These are phyloP conservation scores for Yamadazyma siamensis DNA, from an alignment of 1,139 yeast genomes.

Conservation along the genomic window DNA sequence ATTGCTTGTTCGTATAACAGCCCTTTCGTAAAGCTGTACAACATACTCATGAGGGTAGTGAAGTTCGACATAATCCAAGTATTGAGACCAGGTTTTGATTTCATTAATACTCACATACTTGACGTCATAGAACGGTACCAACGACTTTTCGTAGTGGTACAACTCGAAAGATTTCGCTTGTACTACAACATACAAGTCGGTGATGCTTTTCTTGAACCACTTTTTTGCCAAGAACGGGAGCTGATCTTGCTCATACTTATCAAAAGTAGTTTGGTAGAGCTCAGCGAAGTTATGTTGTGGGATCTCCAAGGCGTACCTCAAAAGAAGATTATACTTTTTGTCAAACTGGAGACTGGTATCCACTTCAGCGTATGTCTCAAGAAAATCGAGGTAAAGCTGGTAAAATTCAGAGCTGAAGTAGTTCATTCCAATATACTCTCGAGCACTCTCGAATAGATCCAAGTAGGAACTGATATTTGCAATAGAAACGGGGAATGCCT, in stretches of 20 bases:
- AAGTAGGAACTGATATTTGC: conserved; percentile 25
- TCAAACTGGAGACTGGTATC: conserved; percentile 28
- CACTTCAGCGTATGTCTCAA: conserved; percentile 32
- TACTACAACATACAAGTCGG: conserved; percentile 56
- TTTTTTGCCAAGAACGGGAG: conserved; percentile 18
- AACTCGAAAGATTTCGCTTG: conserved; percentile 59
- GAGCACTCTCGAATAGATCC: conserved; percentile 57
- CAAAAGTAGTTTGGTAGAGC: conserved; percentile 41
- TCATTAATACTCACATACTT: conserved; percentile 41
- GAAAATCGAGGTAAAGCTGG: conserved; percentile 61
- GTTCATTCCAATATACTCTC: conserved; percentile 64
- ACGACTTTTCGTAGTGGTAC: conserved; percentile 58
- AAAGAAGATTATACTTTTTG: conserved; percentile 41
- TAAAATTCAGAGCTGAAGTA: conserved; percentile 75
- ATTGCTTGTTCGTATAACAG: conserved; percentile 49
- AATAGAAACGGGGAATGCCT: conserved; percentile 24
- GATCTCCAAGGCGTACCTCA: conserved; percentile 61
- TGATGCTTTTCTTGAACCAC: conserved; percentile 33
- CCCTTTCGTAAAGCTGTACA: conserved; percentile 52
- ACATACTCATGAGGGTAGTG: conserved; percentile 28
- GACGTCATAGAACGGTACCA: conserved; percentile 52
- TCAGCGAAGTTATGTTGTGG: conserved; percentile 78
- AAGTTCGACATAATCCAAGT: conserved; percentile 54
- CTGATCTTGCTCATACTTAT: conserved; percentile 31
- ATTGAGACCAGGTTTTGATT: conserved; percentile 55